phyloP scores from a whole-genome alignment of 305 asterid species.

The Solanum aculeatissimum region DNA sequence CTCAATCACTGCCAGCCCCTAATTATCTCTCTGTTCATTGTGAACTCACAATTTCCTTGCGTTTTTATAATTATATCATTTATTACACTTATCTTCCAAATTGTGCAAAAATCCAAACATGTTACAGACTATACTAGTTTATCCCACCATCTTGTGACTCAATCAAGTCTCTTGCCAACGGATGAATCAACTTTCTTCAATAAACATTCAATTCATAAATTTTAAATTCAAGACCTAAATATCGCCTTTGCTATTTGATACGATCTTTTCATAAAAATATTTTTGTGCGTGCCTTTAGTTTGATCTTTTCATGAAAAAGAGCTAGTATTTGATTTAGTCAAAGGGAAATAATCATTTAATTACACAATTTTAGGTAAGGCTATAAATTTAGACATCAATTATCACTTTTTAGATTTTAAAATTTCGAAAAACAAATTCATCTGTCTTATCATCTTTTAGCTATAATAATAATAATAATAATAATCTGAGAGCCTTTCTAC shows the following conservation, averaged over 20 bases:
- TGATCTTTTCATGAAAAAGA: too few relatives aligned
- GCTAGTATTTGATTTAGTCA: background rate
- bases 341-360: background rate
- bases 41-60: background rate
- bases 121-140: background rate
- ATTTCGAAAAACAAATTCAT: background rate
- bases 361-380: background rate
- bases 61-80: background rate
- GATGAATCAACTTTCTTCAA: too few relatives aligned
- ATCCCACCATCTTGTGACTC: background rate
- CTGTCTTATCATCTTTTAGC: background rate
- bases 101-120: background rate
- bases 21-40: constrained; percentile 1
- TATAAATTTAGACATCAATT: background rate
- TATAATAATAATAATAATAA: background rate
- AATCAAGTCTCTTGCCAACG: background rate
- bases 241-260: too few relatives aligned
- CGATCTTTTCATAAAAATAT: too few relatives aligned
- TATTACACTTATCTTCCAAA: background rate
- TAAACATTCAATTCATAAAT: too few relatives aligned
- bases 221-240: too few relatives aligned
- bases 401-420: background rate
- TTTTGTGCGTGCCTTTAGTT: too few relatives aligned
- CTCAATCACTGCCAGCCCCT: constrained; percentile 35
- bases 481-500: constrained; percentile 18